A percentile compares a stretch with the other conserved stretches of the same genome.
phyloP scores from a whole-genome alignment of 208 protist species.

The Wallacemonas sp. region DNA sequence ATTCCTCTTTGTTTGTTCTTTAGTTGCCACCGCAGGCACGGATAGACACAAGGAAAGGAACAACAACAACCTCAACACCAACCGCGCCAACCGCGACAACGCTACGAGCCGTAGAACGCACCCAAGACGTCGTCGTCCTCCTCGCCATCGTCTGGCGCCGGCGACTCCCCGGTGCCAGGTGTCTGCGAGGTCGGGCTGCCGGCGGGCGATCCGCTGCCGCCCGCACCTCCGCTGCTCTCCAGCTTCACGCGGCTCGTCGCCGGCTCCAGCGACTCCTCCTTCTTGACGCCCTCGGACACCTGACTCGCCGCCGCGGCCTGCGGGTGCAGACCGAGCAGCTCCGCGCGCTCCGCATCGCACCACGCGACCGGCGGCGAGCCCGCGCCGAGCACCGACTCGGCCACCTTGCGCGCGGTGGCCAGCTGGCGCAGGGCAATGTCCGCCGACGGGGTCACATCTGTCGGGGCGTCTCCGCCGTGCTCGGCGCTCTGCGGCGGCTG shows the following conservation, averaged over 20 bases:
- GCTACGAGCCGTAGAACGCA: conserved; percentile 33
- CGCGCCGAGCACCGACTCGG: conserved; percentile 44
- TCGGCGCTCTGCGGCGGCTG: background rate
- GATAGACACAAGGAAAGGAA: background rate
- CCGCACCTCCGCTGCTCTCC: conserved; percentile 15
- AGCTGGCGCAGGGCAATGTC: conserved; percentile 27
- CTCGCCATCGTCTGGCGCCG: conserved; percentile 3
- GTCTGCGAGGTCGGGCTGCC: background rate
- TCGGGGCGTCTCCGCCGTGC: background rate
- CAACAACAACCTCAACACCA: background rate
- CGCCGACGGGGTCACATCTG: background rate
- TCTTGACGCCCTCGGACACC: conserved; percentile 4
- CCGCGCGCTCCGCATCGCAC: conserved; percentile 57
- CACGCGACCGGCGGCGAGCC: conserved; percentile 48
- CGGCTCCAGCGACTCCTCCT: background rate
- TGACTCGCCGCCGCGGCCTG: background rate
- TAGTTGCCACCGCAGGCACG: no score
- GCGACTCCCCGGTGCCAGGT: background rate
- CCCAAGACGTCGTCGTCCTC: conserved; percentile 57
- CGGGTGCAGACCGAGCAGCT: conserved; percentile 34
- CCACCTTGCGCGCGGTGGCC: conserved; percentile 40
- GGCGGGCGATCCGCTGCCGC: background rate
- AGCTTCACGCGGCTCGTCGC: conserved; percentile 29
- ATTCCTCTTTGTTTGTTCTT: no score
- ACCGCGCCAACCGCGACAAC: background rate